Conservation (phyloP, 2,329 filamentous ascomycete genomes). For the Didymella sp. region DNA sequence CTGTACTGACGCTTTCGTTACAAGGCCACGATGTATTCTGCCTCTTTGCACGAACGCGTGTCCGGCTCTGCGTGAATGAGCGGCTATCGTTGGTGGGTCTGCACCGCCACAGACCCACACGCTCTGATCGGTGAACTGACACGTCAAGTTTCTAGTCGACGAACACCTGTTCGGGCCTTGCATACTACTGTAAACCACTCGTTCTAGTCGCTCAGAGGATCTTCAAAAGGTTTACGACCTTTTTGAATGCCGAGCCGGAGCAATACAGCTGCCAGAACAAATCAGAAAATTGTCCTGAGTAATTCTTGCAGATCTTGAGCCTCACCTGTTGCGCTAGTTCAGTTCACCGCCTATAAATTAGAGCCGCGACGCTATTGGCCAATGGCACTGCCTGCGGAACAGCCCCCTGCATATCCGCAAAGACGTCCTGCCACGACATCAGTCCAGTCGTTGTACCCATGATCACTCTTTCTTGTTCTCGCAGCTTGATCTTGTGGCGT, state of each 20-base stretch:
- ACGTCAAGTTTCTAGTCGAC: conserved; percentile 3
- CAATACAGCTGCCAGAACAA: not conserved
- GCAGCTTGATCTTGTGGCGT: conserved; percentile 14
- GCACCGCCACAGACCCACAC: conserved; percentile 13
- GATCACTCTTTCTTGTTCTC: not conserved
- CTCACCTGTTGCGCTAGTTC: not conserved
- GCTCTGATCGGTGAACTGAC: conserved; percentile 16
- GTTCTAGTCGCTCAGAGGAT: not conserved
- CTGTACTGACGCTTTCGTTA: no score
- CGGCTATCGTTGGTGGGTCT: not conserved
- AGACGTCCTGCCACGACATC: conserved; percentile 11
- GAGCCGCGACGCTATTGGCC: conserved; percentile 7
- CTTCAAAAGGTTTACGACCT: not conserved
- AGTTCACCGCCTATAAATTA: conserved; percentile 9
- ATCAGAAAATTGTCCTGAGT: not conserved
- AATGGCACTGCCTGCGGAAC: not conserved
- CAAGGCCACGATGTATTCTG: not conserved
- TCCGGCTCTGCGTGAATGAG: not conserved
- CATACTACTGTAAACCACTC: not conserved
- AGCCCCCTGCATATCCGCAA: conserved; percentile 16
- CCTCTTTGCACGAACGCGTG: not conserved
- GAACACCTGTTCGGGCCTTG: conserved; percentile 17
- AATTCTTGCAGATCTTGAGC: not conserved
- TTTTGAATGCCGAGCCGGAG: not conserved
- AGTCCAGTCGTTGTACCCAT: conserved; percentile 5